Percentiles rank a stretch among this genome's conserved stretches.
Evolutionary conservation across 371 early-diverging fungal species (phyloP).

Genomic region (Mortierella sp.): DNA sequence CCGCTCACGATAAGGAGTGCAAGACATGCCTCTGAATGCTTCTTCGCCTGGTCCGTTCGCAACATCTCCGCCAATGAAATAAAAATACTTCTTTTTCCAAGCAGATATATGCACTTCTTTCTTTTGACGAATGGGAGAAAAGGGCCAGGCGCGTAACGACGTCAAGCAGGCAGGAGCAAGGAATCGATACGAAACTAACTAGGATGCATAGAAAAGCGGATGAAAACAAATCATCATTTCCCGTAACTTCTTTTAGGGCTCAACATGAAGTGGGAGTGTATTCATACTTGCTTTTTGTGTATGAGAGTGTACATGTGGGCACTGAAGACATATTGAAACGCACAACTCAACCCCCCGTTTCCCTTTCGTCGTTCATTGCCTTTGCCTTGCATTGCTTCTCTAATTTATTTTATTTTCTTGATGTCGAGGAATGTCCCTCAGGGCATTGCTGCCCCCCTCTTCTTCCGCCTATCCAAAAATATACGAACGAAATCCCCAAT

Average conservation of each 20-base stretch:
- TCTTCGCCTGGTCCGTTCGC: no score
- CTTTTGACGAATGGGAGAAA: no score
- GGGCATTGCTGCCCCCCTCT: no score
- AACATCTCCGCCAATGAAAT: background rate
- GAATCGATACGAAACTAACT: background rate
- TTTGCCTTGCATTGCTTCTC: background rate
- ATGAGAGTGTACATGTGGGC: background rate
- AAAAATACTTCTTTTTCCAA: background rate
- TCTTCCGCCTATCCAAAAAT: no score
- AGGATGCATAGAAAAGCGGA: background rate
- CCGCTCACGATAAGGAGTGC: constrained; percentile 36
- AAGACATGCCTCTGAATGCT: constrained; percentile 27
- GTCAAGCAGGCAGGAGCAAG: background rate
- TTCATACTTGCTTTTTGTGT: background rate
- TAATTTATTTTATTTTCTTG: no score
- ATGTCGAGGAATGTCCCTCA: no score
- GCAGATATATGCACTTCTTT: no score
- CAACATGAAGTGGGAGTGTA: background rate
- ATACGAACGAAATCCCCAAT: no score
- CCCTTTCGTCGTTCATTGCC: background rate
- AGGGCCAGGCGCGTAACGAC: no score
- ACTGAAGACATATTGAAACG: background rate
- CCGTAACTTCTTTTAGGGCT: background rate
- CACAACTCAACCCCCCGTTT: background rate
- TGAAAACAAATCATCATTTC: background rate